Percentiles rank a stretch among this genome's conserved stretches.
phyloP scores from a whole-genome alignment of 257 asterid species.

The Ilex aquifolium region DNA sequence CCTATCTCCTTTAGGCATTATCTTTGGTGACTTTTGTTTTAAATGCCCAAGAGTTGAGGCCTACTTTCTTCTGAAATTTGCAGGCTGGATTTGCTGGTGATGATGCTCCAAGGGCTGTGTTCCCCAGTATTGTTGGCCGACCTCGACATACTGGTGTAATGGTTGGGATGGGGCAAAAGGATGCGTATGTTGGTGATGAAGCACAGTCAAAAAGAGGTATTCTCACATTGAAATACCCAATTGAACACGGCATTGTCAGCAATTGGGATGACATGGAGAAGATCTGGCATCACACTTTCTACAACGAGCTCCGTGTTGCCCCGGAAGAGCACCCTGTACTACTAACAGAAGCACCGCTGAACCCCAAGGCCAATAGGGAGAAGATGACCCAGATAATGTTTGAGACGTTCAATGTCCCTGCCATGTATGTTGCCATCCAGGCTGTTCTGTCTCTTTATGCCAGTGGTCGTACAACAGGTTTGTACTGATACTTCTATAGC shows the following conservation, averaged over 20 bases:
- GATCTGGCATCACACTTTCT: neutral
- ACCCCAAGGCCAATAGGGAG: neutral
- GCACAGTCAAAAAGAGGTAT: too few relatives aligned
- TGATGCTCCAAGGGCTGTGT: neutral
- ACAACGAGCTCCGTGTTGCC: neutral
- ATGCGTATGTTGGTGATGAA: too few relatives aligned
- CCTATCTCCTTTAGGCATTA: too few relatives aligned
- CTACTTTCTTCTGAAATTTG: too few relatives aligned
- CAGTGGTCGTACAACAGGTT: neutral
- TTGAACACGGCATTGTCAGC: neutral
- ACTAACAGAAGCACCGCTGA: neutral
- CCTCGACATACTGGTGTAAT: too few relatives aligned
- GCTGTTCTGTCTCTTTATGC: neutral
- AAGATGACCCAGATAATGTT: too few relatives aligned
- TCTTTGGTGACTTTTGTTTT: too few relatives aligned
- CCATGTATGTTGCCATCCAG: neutral
- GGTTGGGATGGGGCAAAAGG: too few relatives aligned
- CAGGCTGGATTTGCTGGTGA: constrained; percentile 1
- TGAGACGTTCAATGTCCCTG: too few relatives aligned
- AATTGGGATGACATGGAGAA: neutral
- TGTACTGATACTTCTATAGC: neutral
- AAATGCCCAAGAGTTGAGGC: too few relatives aligned
- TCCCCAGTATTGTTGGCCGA: neutral
- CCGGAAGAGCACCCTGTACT: neutral
- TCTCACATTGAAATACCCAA: too few relatives aligned